These are phyloP conservation scores for Jamesozyma hellenica DNA, from an alignment of 805 yeast species.

Conservation along the genomic window DNA sequence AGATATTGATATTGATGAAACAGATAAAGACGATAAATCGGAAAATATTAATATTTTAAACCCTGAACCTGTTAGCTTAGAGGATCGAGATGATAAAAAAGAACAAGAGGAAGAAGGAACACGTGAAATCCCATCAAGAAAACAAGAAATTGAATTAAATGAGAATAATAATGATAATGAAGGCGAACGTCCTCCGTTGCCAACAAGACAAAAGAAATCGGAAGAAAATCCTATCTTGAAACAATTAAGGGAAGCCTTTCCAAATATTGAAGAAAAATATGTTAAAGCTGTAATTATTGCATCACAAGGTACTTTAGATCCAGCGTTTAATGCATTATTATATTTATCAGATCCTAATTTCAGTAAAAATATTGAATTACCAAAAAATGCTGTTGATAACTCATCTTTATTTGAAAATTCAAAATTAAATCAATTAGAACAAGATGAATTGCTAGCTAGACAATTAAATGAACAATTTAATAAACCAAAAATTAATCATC, in stretches of 20 bases:
- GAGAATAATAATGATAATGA: conserved; percentile 6
- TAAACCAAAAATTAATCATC: conserved; percentile 7
- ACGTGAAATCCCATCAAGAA: neutral
- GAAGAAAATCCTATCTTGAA: conserved; percentile 26
- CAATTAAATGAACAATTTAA: conserved; percentile 59
- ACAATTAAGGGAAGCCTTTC: conserved; percentile 79
- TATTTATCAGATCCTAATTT: conserved; percentile 65
- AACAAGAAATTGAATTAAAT: neutral
- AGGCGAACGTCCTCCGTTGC: conserved; percentile 3
- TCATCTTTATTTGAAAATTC: conserved; percentile 22
- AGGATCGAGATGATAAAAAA: neutral
- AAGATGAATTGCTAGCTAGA: conserved; percentile 79
- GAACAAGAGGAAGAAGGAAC: no score
- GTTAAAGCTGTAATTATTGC: conserved; percentile 79
- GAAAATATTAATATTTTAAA: conserved; percentile 5
- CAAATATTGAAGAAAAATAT: conserved; percentile 58
- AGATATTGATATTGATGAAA: conserved; percentile 4
- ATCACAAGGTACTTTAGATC: conserved; percentile 66
- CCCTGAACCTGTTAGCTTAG: conserved; percentile 5
- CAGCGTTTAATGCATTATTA: conserved; percentile 81
- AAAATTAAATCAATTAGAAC: conserved; percentile 38
- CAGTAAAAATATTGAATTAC: conserved; percentile 41
- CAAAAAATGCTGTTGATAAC: conserved; percentile 25
- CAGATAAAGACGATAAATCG: neutral
- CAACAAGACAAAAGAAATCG: conserved; percentile 2